Base-by-base conservation (phyloP, 192 early-diverging fungal species). In the Paraglomus occultum region DNA sequence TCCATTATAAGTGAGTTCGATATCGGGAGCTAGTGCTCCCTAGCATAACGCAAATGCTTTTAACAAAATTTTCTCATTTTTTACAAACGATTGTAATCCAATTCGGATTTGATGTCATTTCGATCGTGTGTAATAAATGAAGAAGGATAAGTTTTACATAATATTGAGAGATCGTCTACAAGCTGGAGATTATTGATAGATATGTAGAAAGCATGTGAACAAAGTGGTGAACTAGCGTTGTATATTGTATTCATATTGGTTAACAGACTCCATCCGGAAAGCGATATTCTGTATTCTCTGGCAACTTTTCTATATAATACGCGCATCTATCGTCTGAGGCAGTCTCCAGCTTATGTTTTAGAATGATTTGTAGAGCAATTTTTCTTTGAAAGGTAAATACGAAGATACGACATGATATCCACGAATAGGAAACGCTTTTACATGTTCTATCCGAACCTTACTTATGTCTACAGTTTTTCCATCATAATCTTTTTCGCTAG, bases 401-500 rank as follows among this genome's bases (percentile, higher is more conserved):
- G 54, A n/a, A 57, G 31, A 23, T 57, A 57, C 6, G 6, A 6
- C 6, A 57, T 57, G n/a, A 6, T 57, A 57, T 57, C 54, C 54
- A 57, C n/a, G n/a, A 57, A 57, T 22, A 22, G 54, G 54, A 57
- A 57, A 57, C n/a, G 54, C 54, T 57, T 57, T 57, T 22, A 57
- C 6, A 6, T 57, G 22, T 6, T 57, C 54, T 44, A 44, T 62
- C 45, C n/a, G 5, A n/a, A 62, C 1, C 7, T 44, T 6, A 47
- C 11, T 47, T 14, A 43, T 18, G 0, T 44, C 22, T 62, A 62
- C 45, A 7, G 17, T 62, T n/a, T 62, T 1, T 18, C 18, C n/a
- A 4, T 62, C 0, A 6, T 0, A n/a, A 14, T 62, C 42, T 47
- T 62, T 62, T 46, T 14, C 45, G 3, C 9, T 62, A 18, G 9